Conservation (phyloP, 2,329 filamentous ascomycete species). For the Cucurbitaria berberidis region DNA sequence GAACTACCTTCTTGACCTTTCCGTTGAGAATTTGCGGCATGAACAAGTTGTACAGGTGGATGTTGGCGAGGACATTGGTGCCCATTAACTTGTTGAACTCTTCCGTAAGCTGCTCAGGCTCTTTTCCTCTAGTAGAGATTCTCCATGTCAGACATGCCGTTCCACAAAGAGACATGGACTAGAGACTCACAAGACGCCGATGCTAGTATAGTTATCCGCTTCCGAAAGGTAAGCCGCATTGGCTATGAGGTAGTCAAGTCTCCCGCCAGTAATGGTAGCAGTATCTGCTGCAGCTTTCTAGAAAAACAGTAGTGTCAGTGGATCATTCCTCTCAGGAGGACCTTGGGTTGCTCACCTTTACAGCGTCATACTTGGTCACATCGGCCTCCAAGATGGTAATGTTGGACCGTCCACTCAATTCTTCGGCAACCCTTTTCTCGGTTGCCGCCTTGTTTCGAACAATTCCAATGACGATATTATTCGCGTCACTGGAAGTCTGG, state of each 20-base stretch:
- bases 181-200: conserved; percentile 23
- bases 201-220: conserved; percentile 35
- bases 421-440: conserved; percentile 51
- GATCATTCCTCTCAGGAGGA: too few relatives aligned
- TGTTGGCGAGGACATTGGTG: conserved; percentile 59
- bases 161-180: not conserved
- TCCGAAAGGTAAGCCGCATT: conserved; percentile 54
- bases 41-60: conserved; percentile 62
- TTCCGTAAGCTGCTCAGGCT: conserved; percentile 44
- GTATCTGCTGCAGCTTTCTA: conserved; percentile 25
- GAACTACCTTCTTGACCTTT: conserved; percentile 60
- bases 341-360: conserved; percentile 11
- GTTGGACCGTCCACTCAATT: conserved; percentile 42
- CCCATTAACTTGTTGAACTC: conserved; percentile 45
- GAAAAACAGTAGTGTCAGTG: too few relatives aligned
- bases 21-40: conserved; percentile 61
- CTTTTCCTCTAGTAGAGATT: not conserved
- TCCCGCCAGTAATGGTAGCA: conserved; percentile 25
- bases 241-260: conserved; percentile 60
- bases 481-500: conserved; percentile 53
- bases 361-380: conserved; percentile 22
- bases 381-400: conserved; percentile 33
- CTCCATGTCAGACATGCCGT: not conserved
- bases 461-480: conserved; percentile 31
- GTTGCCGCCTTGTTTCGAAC: conserved; percentile 51